Evolutionary conservation across 306 rosid species (phyloP), one percentile per base, ranked within the genome.

Genomic region (Oemleria cerasiformis): DNA sequence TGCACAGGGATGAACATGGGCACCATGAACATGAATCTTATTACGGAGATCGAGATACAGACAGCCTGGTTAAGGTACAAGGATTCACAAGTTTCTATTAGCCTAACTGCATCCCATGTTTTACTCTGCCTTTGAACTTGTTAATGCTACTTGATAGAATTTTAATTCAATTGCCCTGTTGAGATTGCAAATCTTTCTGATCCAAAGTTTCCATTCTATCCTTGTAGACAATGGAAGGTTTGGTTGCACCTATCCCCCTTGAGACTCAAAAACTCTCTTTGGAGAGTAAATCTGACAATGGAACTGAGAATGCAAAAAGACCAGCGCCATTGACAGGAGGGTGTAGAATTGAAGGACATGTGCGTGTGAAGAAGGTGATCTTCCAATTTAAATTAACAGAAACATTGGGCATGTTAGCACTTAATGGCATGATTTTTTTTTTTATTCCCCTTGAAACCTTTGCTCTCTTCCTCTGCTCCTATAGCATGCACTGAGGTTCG

Each of bases 1-100:
- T 55, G 78, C 78, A 69, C 88, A 94, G 98, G 90, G 80, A 77
- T 74, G 91, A 91, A 56, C 95, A 89, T 77, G 98, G 97, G 65
- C 98, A 86, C 84, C 98, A 93, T 68, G 98, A 89, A 19, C 98
- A 94, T 43, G 98, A 94, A 82, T 89, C 98, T 50, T 94, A 94
- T 76, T 81, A 91, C 68, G 98, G 98, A 65, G 95, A 94, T 76
- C 94, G 98, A 68, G 98, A 94, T 88, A 78, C 94, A 67, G 98
- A 91, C 44, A 84, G 86, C 74, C 85, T 94, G 60, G 88, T 94
- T 81, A 84, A 94, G 98, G 98, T 94, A 84, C 41, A 67, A 36
- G 64, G 21, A 51, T 40, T 34, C 48, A 66, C 42, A 59, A 59
- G 59, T 68, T 76, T 73, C 48, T 72, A 41, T 76, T 72, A 36